Evolutionary conservation across 805 yeast species (phyloP), one percentile per base, ranked within the genome.

Genomic region (Cephaloascus fragrans): DNA sequence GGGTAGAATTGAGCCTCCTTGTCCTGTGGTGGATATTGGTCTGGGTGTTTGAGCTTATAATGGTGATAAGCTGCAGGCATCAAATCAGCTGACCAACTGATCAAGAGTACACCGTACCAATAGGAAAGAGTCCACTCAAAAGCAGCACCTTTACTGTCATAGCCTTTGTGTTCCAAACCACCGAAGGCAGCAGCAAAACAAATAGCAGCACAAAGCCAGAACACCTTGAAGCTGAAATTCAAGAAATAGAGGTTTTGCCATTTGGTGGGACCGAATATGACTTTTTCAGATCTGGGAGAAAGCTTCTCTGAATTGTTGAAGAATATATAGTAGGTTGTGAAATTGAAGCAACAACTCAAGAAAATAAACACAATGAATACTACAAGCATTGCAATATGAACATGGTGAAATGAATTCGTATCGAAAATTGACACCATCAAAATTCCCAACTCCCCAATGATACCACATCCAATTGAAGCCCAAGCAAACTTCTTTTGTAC

Each of bases 81-180:
- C 47, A 88, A 68, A 54, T 90, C 97, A 43, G 74, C 68, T 2
- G 83, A 62, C 56, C 89, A 67, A 41, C 80, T 61, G 3, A 80
- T 52, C 46, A 80, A 73, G 43, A 83, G 65, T 26, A 80, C 49
- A 3, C 95, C 93, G 54, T 83, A 89, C 77, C 85, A 80, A 59
- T 80, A 89, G n/a, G 90, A 79, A 34, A 89, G 59, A 3, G 79
- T 53, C 97, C 97, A 90, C 59, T 90, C 97, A 53, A 83, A 76
- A 18, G 68, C 63, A 0, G 88, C 88, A 32, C 79, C 69, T 26
- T 70, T 63, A 44, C 71, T 64, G 29, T 61, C 51, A 6, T 60
- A 49, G 20, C 67, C 64, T 1, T 41, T 39, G 10, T 56, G 53
- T 53, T 53, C 50, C 37, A 61, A 52, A 3, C 56, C 67, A 14